Evolutionary conservation across 768 basidiomycete genomes (phyloP), one percentile per base, ranked within the genome.

Genomic region (Agrocybe praecox): DNA sequence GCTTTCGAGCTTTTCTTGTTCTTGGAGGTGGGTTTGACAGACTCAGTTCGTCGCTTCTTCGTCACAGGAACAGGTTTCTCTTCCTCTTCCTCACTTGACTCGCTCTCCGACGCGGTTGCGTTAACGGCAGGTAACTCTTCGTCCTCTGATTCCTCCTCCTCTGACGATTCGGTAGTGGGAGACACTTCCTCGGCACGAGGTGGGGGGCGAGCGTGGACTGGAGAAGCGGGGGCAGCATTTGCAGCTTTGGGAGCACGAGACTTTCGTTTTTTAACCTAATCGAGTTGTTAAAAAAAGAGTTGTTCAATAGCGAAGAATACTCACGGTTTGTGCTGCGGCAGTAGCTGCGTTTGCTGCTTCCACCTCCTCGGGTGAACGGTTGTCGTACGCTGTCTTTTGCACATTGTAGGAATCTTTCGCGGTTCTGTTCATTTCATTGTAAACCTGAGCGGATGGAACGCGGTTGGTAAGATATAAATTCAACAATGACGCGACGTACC

Each of bases 371-470:
- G 75, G 76, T 7, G 81, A 75, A 53, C 76, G 75, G 29, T 79
- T 82, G 51, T 88, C 87, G 66, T 90, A 91, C 8, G 80, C 82
- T 42, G 77, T 79, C 68, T 91, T 86, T 46, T 87, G 81, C 32
- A 76, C 75, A 9, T 84, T 79, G 65, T 89, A 94, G 34, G 77
- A 74, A 57, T 79, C 77, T 67, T 90, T 91, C n/a, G 84, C 85
- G 34, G 67, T 76, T 12, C 74, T 74, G 64, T 86, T 85, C 36
- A 78, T 70, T 60, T 80, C 68, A 65, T 64, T 75, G 62, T 89
- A 91, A 40, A 75, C 72, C 88, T 90, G 9, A 49, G 58, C 17
- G 29, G 18, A 55, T 47, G 54, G 61, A 36, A 50, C 26, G 32
- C 45, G 47, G 46, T 46, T 47, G 52, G 52, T 40, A 42, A 46